Evolutionary conservation across 2,329 filamentous ascomycete species (phyloP).

Genomic region (Parafenestella ontariensis): DNA sequence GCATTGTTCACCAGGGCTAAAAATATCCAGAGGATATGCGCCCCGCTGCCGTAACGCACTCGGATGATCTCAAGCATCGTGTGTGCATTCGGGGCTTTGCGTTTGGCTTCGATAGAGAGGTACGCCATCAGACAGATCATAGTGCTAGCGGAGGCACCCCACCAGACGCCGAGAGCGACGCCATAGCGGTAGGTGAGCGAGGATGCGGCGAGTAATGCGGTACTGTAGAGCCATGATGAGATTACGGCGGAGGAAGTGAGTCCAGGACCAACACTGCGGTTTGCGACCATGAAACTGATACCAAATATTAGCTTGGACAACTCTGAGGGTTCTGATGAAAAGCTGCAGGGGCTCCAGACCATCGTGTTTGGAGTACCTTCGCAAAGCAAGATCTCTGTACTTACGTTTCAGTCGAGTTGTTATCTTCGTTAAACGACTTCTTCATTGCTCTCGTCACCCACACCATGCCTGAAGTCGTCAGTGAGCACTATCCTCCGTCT

Average conservation of each 20-base stretch:
- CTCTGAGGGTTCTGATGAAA: background rate
- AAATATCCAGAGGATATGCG: slow-evolving; percentile 61
- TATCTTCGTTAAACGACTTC: slow-evolving; percentile 59
- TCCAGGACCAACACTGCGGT: slow-evolving; percentile 29
- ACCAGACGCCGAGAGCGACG: slow-evolving; percentile 65
- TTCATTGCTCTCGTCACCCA: slow-evolving; percentile 57
- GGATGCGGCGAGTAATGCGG: slow-evolving; percentile 59
- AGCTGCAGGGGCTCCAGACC: background rate
- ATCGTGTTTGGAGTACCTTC: background rate
- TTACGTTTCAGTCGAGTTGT: slow-evolving; percentile 56
- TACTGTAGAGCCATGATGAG: slow-evolving; percentile 58
- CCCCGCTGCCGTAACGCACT: slow-evolving; percentile 57
- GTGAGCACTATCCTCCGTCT: background rate
- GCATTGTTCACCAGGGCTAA: slow-evolving; percentile 63
- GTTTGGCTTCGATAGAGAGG: slow-evolving; percentile 60
- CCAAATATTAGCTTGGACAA: background rate
- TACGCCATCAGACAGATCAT: slow-evolving; percentile 65
- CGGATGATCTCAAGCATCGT: slow-evolving; percentile 62
- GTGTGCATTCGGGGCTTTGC: slow-evolving; percentile 62
- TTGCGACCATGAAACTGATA: slow-evolving; percentile 42
- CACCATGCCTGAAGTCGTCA: slow-evolving; percentile 51
- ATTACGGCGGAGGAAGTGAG: slow-evolving; percentile 29
- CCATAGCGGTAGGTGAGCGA: slow-evolving; percentile 61
- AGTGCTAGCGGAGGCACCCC: slow-evolving; percentile 59
- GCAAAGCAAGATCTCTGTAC: background rate